Conservation (phyloP, 495 filamentous ascomycete species). For the Trichocladium antarcticum region DNA sequence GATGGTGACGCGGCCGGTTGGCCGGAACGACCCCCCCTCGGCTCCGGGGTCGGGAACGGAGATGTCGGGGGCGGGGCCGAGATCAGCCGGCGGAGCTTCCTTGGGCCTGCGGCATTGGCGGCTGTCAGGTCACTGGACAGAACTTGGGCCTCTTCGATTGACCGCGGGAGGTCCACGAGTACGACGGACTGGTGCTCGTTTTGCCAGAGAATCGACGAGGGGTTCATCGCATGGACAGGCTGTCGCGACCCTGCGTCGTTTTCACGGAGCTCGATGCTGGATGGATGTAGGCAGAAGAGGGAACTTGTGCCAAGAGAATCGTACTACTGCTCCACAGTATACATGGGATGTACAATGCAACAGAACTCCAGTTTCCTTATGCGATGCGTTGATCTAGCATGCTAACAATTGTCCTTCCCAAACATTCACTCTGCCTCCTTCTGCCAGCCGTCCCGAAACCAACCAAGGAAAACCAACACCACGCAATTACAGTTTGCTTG, state of each 20-base stretch:
- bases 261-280: neutral
- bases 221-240: slow-evolving; percentile 5
- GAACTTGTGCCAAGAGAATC: neutral
- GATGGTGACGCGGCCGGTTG: slow-evolving; percentile 14
- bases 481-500: slow-evolving; percentile 4
- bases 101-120: slow-evolving; percentile 6
- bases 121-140: slow-evolving; percentile 18
- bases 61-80: slow-evolving; percentile 26
- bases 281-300: no score
- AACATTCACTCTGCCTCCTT: no score
- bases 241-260: no score
- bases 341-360: no score
- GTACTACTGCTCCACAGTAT: no score
- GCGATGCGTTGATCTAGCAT: no score
- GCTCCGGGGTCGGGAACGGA: slow-evolving; percentile 39
- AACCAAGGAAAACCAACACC: no score
- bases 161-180: slow-evolving; percentile 36
- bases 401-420: no score
- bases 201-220: slow-evolving; percentile 33
- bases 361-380: no score
- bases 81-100: slow-evolving; percentile 22
- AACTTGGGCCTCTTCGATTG: slow-evolving; percentile 37
- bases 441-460: no score
- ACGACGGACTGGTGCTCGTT: slow-evolving; percentile 26
- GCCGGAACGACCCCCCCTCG: slow-evolving; percentile 18